Percentiles rank a stretch among this genome's conserved stretches.
phyloP scores from a whole-genome alignment of 495 filamentous ascomycete genomes.

The Penicillium antarcticum region DNA sequence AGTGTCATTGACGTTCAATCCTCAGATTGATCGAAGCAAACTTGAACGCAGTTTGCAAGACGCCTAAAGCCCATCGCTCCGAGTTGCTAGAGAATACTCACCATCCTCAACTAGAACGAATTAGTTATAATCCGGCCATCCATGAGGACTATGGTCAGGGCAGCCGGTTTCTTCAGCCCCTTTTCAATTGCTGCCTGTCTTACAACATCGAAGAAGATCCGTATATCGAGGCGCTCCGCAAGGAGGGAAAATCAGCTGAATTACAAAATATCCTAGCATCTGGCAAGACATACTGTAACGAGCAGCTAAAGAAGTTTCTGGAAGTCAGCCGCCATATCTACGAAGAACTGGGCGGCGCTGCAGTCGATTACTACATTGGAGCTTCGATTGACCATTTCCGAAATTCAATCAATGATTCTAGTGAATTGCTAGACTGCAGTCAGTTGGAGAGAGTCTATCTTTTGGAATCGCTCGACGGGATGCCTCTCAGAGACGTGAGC shows the following conservation, averaged over 20 bases:
- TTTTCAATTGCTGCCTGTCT: slow-evolving; percentile 20
- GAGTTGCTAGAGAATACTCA: slow-evolving; percentile 69
- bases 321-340: slow-evolving; percentile 40
- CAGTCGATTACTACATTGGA: slow-evolving; percentile 67
- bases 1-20: not conserved
- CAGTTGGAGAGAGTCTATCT: slow-evolving; percentile 62
- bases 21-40: slow-evolving; percentile 66
- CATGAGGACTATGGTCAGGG: not conserved
- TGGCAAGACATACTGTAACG: slow-evolving; percentile 59
- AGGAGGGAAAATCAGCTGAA: slow-evolving; percentile 22
- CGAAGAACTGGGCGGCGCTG: slow-evolving; percentile 71
- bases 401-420: slow-evolving; percentile 26
- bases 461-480: slow-evolving; percentile 40
- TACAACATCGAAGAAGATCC: slow-evolving; percentile 65
- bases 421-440: slow-evolving; percentile 35
- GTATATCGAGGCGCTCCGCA: slow-evolving; percentile 55
- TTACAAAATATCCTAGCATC: slow-evolving; percentile 46
- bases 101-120: slow-evolving; percentile 56
- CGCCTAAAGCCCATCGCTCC: slow-evolving; percentile 66
- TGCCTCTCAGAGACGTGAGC: slow-evolving; percentile 27
- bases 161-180: slow-evolving; percentile 16
- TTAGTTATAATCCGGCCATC: slow-evolving; percentile 39
- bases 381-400: slow-evolving; percentile 51
- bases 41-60: slow-evolving; percentile 67
- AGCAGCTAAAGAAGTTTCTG: slow-evolving; percentile 59